Evolutionary conservation across 805 yeast species (phyloP), one percentile per base, ranked within the genome.

Genomic region (Candida maesae): DNA sequence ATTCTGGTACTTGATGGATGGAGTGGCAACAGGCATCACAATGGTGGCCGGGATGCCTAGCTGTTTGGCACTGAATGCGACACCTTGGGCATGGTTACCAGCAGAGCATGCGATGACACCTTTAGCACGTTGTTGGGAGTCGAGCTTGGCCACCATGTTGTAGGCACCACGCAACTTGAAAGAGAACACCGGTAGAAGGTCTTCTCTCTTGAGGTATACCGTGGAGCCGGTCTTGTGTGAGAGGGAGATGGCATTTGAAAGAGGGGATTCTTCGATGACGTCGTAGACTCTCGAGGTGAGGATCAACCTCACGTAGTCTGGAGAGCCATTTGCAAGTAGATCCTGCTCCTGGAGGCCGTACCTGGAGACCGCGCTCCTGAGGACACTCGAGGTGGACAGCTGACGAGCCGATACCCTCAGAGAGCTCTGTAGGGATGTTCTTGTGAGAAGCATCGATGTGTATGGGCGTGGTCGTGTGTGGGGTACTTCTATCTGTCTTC

Each of bases 51-150:
- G 93, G 39, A 93, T 88, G 20, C 82, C 83, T 57, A 93, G 69
- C 45, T 82, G 78, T 45, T 78, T 79, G 4, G 98, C 96, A 17
- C 95, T 84, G 60, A 66, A 91, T 0, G 99, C 99, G 12, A 93
- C 98, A 51, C 99, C 99, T 61, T 93, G 99, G 2, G 99, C 99
- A 56, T 93, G 99, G 64, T 93, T 93, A 26, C 99, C 99, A 4
- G 99, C 99, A 23, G 97, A 88, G 57, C 98, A 93, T 0, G 98
- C 97, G 59, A 95, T 84, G 41, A 93, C 97, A 53, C 99, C 99
- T 71, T 61, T 87, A 54, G 49, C 81, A 74, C 52, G 81, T 27
- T 65, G 58, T 7, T 59, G 39, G n/a, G 76, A 65, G 39, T 80
- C 78, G 36, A 93, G 65, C 55, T 91, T 86, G 26, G 98, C 95